A percentile compares a stretch with the other conserved stretches of the same genome.
These are phyloP conservation scores for Microstegium vimineum DNA, from an alignment of 176 grass and related monocot genomes.

Conservation along the genomic window DNA sequence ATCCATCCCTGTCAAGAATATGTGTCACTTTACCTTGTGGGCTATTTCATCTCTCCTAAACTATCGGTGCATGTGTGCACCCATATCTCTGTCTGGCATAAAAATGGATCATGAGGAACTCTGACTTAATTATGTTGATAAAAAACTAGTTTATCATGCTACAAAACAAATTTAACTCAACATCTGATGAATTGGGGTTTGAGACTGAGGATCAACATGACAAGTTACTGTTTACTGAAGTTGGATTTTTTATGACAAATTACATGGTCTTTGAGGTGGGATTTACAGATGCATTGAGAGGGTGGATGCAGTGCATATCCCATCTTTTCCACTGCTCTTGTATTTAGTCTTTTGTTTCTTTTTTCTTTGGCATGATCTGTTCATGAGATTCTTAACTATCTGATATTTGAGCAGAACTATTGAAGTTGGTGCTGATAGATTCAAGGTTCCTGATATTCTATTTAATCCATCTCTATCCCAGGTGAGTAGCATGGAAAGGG, in stretches of 20 bases:
- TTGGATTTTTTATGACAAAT: background rate
- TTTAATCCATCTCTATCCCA: constrained; percentile 91
- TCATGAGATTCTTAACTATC: constrained; percentile 6
- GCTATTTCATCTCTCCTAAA: background rate
- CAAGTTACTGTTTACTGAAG: background rate
- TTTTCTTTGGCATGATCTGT: background rate
- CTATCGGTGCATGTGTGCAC: background rate
- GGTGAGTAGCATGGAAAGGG: constrained; percentile 42
- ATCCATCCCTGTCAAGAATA: background rate
- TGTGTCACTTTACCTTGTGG: background rate
- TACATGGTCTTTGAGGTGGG: constrained; percentile 7
- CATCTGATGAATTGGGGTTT: background rate
- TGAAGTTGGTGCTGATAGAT: constrained; percentile 98
- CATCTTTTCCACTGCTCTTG: constrained; percentile 3
- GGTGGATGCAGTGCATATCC: constrained; percentile 17
- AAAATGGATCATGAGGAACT: background rate
- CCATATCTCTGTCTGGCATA: background rate
- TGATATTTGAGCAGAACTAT: constrained; percentile 68
- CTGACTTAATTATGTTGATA: background rate
- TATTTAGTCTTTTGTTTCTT: constrained; percentile 7
- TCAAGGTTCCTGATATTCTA: constrained; percentile 97
- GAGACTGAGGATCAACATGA: background rate
- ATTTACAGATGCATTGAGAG: background rate
- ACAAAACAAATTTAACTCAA: background rate
- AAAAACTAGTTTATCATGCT: background rate